Conservation (phyloP, 2,329 filamentous ascomycete genomes). For the Simplicillium sp. region DNA sequence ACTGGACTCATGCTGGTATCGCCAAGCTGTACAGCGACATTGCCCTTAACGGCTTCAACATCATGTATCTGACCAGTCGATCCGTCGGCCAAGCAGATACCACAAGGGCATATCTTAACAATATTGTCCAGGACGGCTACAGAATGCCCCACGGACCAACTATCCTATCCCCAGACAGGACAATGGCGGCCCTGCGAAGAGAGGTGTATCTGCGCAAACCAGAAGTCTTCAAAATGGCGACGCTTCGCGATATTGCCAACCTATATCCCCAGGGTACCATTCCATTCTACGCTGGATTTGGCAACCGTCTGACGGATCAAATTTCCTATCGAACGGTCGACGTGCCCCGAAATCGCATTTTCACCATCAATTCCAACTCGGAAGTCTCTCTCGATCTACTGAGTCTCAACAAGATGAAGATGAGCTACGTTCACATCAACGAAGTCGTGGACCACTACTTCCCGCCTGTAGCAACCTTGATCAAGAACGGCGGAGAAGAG, state of each 20-base stretch:
- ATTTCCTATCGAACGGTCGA: conserved; percentile 93
- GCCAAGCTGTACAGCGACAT: conserved; percentile 98
- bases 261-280: conserved; percentile 69
- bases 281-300: conserved; percentile 95
- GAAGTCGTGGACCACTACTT: conserved; percentile 99
- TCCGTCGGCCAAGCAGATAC: conserved; percentile 90
- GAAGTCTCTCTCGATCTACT: conserved; percentile 88
- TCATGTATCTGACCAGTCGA: conserved; percentile 93
- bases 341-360: conserved; percentile 88
- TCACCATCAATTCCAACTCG: conserved; percentile 97
- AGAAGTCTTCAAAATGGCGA: conserved; percentile 99
- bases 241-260: conserved; percentile 83
- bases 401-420: conserved; percentile 88
- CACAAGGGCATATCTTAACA: conserved; percentile 81
- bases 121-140: conserved; percentile 81
- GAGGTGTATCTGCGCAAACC: conserved; percentile 95
- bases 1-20: conserved; percentile 96
- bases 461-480: conserved; percentile 76
- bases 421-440: conserved; percentile 93
- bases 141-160: conserved; percentile 82
- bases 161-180: conserved; percentile 89
- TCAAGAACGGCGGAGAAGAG: conserved; percentile 83
- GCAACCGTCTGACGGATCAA: conserved; percentile 92
- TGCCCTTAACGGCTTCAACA: conserved; percentile 91
- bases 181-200: conserved; percentile 82